phyloP scores from a whole-genome alignment of 2,329 filamentous ascomycete genomes.

The Cercospora sp. region DNA sequence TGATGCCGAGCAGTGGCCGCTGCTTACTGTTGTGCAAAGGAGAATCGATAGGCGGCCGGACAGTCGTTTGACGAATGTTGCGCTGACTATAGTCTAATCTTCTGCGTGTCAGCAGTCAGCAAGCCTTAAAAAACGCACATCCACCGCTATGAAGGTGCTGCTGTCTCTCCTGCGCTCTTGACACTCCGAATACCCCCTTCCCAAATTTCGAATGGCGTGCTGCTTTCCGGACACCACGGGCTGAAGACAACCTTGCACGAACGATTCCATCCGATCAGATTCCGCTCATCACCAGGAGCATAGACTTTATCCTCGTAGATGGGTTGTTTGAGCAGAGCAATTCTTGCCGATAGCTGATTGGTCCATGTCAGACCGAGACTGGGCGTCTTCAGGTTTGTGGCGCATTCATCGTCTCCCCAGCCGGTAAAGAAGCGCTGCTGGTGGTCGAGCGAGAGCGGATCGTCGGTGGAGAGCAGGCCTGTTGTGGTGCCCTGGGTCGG shows the following conservation, averaged over 20 bases:
- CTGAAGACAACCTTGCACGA: slow-evolving; percentile 91
- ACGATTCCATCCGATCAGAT: slow-evolving; percentile 65
- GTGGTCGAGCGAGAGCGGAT: slow-evolving; percentile 74
- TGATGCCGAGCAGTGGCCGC: not conserved
- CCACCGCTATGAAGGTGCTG: not conserved
- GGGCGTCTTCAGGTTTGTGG: slow-evolving; percentile 70
- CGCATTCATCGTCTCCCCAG: slow-evolving; percentile 69
- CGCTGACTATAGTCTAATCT: not conserved
- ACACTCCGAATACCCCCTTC: slow-evolving; percentile 56
- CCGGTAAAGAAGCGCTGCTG: slow-evolving; percentile 95
- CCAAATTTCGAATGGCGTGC: slow-evolving; percentile 73
- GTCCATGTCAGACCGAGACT: slow-evolving; percentile 87
- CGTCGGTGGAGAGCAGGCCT: slow-evolving; percentile 45
- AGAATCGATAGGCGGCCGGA: not conserved
- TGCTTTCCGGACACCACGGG: slow-evolving; percentile 65
- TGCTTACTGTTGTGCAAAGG: not conserved
- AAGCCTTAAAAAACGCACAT: not conserved
- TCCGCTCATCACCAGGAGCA: slow-evolving; percentile 44
- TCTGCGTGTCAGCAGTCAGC: not conserved
- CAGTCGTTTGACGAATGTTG: not conserved
- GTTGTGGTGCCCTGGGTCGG: slow-evolving; percentile 22
- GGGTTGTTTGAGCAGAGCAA: slow-evolving; percentile 75
- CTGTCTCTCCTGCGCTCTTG: not conserved
- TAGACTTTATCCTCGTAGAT: slow-evolving; percentile 47
- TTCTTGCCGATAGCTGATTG: slow-evolving; percentile 79